Base-by-base conservation (phyloP, 2,329 filamentous ascomycete species). In the Penicillium griseofulvum region DNA sequence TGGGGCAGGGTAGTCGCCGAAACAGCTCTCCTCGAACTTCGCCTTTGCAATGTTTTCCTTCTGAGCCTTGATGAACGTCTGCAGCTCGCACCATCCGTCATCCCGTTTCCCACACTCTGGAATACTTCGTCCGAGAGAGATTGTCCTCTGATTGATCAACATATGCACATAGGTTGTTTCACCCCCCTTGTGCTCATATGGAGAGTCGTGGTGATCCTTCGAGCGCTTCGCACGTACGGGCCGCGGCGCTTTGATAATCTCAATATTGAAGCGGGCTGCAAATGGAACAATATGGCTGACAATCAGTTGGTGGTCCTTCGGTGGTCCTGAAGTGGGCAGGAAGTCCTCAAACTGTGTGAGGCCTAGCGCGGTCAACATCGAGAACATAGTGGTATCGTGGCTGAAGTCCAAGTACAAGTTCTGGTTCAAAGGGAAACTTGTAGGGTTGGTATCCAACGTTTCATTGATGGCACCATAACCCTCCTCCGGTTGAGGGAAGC, bases 21-120 rank as follows among this genome's bases (percentile, higher is more conserved):
- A 85, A 66, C 89, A 92, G 36, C 85, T 81, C 65, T 83, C 80
- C 16, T 89, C 82, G 65, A 82, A 91, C 63, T 82, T 72, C 4
- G 87, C 86, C 58, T 79, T 73, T 17, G 75, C 78, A 34, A 83
- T 70, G 78, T 85, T 85, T 57, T 74, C 75, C 56, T 84, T 78
- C 73, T 88, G 84, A 5, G 85, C 76, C 57, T 81, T 70, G 41
- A 91, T 65, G 65, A 91, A 91, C 0, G 85, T 85, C 3, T 80
- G 79, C 46, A 91, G 70, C 67, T 91, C 87, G 68, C 89, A 91
- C 88, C 89, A 91, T 0, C 88, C 89, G 69, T 91, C 89, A 41
- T 85, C 81, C 5, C 88, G 75, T 11, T 79, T 68, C 1, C 83
- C 87, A 63, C 89, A 91, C 55, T 85, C 82, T 1, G 81, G 72